Evolutionary conservation across 2,329 filamentous ascomycete species (phyloP), one percentile per base, ranked within the genome.

Genomic region (Ophiocordyceps polyrhachis-furcata): DNA sequence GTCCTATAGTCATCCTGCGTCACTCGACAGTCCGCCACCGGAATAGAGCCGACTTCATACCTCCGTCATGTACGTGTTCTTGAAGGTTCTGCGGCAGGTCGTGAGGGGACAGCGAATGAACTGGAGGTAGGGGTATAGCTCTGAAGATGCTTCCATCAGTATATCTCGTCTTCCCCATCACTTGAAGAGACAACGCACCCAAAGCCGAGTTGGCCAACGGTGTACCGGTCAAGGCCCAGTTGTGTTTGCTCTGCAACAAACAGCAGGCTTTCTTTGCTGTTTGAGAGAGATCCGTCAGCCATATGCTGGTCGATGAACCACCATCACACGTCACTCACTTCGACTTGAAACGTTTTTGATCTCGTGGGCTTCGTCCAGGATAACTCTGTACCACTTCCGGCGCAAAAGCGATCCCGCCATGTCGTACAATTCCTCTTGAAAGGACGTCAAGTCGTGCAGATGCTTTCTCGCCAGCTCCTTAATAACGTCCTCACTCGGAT

Each of bases 311-410:
- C 35, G 9, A 17, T 5, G 8, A 38, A 23, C 3, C 21, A 23
- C 21, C 21, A 23, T 3, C 21, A 23, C 57, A 47, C 45, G 63
- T 62, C 56, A 53, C 58, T 47, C 45, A 63, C 62, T 56, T 9
- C 49, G 45, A 0, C 57, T 54, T 0, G 46, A 46, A 6, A 64
- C 56, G 28, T 74, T 76, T 48, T 76, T 76, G 48, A 79, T 74
- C 0, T 51, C 51, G 43, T 77, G 73, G 0, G 67, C 72, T 50
- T 79, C 74, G 41, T 79, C 74, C 0, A 78, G 57, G 1, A 78
- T 63, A 4, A 79, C 48, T 1, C 76, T 58, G 38, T 70, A 65
- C 60, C 66, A 75, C 0, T 60, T 54, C 4, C 66, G 51, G 0
- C 62, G 6, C 28, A 54, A 56, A 0, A 61, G 23, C 0, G 0